Evolutionary conservation across 163 green algal genomes (phyloP), one percentile per base, ranked within the genome.

Genomic region (Scenedesmus sp.): DNA sequence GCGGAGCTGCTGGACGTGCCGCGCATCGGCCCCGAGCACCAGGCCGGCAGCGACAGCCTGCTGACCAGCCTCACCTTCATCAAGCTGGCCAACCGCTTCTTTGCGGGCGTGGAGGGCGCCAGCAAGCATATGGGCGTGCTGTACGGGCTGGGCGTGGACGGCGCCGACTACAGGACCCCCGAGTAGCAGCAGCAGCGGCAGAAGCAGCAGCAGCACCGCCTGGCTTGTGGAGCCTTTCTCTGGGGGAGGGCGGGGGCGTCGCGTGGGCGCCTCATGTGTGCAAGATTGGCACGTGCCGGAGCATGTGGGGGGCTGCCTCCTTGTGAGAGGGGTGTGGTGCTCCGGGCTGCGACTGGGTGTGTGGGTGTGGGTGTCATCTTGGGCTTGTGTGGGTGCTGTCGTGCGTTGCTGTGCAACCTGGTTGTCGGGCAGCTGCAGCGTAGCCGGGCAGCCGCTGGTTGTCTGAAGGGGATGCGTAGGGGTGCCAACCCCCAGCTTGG

Each of bases 11-110:
- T 99, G 82, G 96, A 99, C 35, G 98, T 99, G 70, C 95, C 97
- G 94, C 96, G 98, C 40, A 99, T 99, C 70, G 98, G 98, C 24
- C 98, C 97, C 9, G 96, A 99, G 94, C 98, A 99, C 92, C 97
- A 99, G 95, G 96, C 96, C 7, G 94, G 94, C 37, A 99, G 96
- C 24, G 98, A 99, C 92, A 97, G 93, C 53, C 92, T 99, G 83
- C 93, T 99, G 16, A 99, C 98, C 0, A 96, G 93, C 15, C 94
- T 95, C 44, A 97, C 97, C 1, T 99, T 99, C 93, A 92, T 98
- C 26, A 98, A 98, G 92, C 95, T 99, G 44, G 96, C 94, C 2
- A 90, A 96, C 61, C 95, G 91, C 33, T 97, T 95, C 88, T 99
- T 99, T 89, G 93, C 91, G 4, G 95, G 94, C 59, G 90, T 97